phyloP scores from a whole-genome alignment of 106 monocot genomes.

The Dioscorea alata region DNA sequence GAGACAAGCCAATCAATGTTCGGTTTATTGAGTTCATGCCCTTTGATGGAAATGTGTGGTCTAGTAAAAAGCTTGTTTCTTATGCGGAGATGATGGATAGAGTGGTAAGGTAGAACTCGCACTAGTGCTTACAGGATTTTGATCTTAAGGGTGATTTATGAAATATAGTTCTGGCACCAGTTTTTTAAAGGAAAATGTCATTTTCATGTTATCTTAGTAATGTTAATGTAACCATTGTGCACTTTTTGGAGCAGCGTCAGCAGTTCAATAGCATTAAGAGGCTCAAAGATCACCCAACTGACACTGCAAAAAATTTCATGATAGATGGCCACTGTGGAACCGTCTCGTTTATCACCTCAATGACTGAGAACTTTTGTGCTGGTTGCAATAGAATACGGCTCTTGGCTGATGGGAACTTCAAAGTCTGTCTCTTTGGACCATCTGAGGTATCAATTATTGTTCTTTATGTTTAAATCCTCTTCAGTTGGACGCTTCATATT shows the following conservation, averaged over 20 bases:
- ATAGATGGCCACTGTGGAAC: slow-evolving; percentile 85
- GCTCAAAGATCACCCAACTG: slow-evolving; percentile 67
- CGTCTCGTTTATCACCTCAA: slow-evolving; percentile 95
- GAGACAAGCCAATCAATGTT: slow-evolving; percentile 82
- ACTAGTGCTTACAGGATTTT: slow-evolving; percentile 9
- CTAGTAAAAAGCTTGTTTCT: slow-evolving; percentile 85
- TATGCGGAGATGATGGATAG: slow-evolving; percentile 97
- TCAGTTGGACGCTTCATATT: background rate
- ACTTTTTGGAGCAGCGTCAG: slow-evolving; percentile 1
- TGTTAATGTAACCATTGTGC: too few relatives aligned
- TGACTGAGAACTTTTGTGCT: slow-evolving; percentile 95
- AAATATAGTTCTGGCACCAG: background rate
- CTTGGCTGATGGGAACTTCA: slow-evolving; percentile 98
- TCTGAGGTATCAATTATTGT: slow-evolving; percentile 63
- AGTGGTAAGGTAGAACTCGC: slow-evolving; percentile 90
- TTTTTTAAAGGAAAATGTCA: background rate
- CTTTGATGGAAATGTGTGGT: slow-evolving; percentile 99
- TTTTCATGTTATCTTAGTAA: too few relatives aligned
- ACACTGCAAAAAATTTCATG: slow-evolving; percentile 88
- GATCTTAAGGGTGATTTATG: slow-evolving; percentile 1
- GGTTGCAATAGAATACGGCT: slow-evolving; percentile 96
- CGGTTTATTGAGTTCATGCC: slow-evolving; percentile 99
- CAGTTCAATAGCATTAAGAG: slow-evolving; percentile 50
- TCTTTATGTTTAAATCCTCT: background rate
- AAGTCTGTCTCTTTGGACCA: slow-evolving; percentile 98